A percentile compares a stretch with the other conserved stretches of the same genome.
Evolutionary conservation across 148 eudicot species (phyloP).

Genomic region (Vaccinium myrtillus): DNA sequence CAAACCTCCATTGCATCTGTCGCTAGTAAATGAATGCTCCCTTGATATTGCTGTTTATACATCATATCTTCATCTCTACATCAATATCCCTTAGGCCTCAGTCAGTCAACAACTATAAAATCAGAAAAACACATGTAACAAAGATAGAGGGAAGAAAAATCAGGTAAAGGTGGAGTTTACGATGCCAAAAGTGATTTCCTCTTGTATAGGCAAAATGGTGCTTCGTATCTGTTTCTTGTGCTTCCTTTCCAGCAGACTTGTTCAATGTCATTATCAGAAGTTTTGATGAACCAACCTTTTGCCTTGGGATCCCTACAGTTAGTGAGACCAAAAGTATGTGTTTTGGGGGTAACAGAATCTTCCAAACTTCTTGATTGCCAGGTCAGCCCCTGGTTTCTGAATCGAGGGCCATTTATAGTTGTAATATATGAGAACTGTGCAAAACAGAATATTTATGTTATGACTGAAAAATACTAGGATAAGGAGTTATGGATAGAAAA

Average conservation of each 20-base stretch:
- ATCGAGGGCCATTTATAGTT: conserved; percentile 12
- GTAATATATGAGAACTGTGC: conserved; percentile 58
- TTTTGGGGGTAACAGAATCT: conserved; percentile 15
- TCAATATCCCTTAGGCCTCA: not conserved
- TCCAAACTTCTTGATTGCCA: conserved; percentile 20
- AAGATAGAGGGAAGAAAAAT: not conserved
- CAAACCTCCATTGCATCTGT: conserved; percentile 38
- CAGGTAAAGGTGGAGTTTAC: conserved; percentile 40
- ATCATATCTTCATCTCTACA: conserved; percentile 55
- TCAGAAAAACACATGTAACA: not conserved
- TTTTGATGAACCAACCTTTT: conserved; percentile 55
- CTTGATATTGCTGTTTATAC: conserved; percentile 32
- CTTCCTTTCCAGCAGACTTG: conserved; percentile 78
- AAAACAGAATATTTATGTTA: conserved; percentile 15
- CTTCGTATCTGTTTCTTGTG: conserved; percentile 21
- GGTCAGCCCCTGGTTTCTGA: conserved; percentile 10
- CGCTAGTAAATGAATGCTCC: conserved; percentile 51
- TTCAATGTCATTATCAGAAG: conserved; percentile 46
- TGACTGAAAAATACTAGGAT: not conserved
- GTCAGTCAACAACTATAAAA: conserved; percentile 9
- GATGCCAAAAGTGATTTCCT: conserved; percentile 35
- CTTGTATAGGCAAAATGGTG: conserved; percentile 67
- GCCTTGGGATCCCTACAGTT: conserved; percentile 58
- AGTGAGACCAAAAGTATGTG: conserved; percentile 37
- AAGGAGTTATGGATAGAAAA: conserved; percentile 6